These are phyloP conservation scores for Prunus kanzakura DNA, from an alignment of 306 rosid species.

Conservation along the genomic window DNA sequence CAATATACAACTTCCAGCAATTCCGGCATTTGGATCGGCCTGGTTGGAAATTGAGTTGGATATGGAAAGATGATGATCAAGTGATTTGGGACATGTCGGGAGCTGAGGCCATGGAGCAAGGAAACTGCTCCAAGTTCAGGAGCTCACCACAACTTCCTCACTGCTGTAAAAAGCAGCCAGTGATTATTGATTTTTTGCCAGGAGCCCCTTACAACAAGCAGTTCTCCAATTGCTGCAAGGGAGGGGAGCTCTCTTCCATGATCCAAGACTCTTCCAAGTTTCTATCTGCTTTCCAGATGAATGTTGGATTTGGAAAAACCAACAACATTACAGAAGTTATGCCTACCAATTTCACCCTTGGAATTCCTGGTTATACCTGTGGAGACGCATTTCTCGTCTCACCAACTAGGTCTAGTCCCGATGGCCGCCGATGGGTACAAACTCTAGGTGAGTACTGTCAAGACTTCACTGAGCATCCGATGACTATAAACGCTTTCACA, in stretches of 20 bases:
- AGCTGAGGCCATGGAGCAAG: constrained; percentile 70
- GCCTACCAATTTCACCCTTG: constrained; percentile 57
- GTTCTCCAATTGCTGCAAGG: constrained; percentile 59
- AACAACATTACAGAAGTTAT: constrained; percentile 10
- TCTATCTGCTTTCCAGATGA: constrained; percentile 54
- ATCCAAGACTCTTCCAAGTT: constrained; percentile 45
- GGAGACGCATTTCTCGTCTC: constrained; percentile 45
- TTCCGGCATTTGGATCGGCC: constrained; percentile 67
- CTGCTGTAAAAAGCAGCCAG: constrained; percentile 57
- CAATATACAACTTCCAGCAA: constrained; percentile 56
- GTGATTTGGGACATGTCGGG: constrained; percentile 79
- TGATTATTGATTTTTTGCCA: constrained; percentile 58
- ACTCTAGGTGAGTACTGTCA: constrained; percentile 47
- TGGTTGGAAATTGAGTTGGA: constrained; percentile 71
- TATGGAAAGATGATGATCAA: constrained; percentile 52
- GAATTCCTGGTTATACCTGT: constrained; percentile 66
- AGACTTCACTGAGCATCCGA: no score
- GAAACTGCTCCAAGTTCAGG: constrained; percentile 55
- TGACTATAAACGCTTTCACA: no score
- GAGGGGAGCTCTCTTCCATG: constrained; percentile 58
- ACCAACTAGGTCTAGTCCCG: constrained; percentile 37
- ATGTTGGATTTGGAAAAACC: constrained; percentile 19
- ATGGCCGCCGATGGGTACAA: constrained; percentile 56
- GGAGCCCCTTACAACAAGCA: constrained; percentile 58
- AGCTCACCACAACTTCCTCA: constrained; percentile 49